Percentiles rank a stretch among this genome's conserved stretches.
Evolutionary conservation across 2,329 filamentous ascomycete species (phyloP).

Genomic region (Drechslerella dactyloides): DNA sequence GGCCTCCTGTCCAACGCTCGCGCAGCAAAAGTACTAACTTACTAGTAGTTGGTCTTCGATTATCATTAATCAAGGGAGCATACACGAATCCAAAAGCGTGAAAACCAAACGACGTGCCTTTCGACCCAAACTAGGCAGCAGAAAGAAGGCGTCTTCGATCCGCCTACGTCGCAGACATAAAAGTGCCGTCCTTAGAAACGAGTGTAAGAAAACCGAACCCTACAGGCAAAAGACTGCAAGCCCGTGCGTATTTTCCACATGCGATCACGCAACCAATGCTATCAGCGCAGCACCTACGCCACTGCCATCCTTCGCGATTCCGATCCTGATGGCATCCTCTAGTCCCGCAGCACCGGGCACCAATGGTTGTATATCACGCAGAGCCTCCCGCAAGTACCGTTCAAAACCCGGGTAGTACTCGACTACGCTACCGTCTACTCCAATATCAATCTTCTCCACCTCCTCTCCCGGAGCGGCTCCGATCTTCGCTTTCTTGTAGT

Average conservation of each 20-base stretch:
- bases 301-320: conserved; percentile 94
- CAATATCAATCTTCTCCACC: conserved; percentile 81
- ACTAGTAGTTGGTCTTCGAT: background rate
- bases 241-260: background rate
- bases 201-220: conserved; percentile 10
- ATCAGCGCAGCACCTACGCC: conserved; percentile 96
- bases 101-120: background rate
- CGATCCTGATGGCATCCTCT: conserved; percentile 86
- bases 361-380: conserved; percentile 77
- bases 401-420: conserved; percentile 96
- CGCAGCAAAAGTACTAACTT: too few species aligned
- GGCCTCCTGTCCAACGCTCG: too few species aligned
- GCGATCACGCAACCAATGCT: conserved; percentile 73
- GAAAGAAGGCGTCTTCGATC: background rate
- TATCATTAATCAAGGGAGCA: background rate
- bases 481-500: conserved; percentile 40
- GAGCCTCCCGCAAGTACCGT: conserved; percentile 81
- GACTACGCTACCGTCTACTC: conserved; percentile 90
- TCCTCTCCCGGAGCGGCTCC: conserved; percentile 60
- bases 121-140: background rate
- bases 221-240: background rate
- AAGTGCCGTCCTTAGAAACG: background rate
- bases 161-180: background rate
- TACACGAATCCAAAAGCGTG: background rate
- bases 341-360: conserved; percentile 67